phyloP scores from a whole-genome alignment of 768 basidiomycete species.

The Leucocoprinus birnbaumii region DNA sequence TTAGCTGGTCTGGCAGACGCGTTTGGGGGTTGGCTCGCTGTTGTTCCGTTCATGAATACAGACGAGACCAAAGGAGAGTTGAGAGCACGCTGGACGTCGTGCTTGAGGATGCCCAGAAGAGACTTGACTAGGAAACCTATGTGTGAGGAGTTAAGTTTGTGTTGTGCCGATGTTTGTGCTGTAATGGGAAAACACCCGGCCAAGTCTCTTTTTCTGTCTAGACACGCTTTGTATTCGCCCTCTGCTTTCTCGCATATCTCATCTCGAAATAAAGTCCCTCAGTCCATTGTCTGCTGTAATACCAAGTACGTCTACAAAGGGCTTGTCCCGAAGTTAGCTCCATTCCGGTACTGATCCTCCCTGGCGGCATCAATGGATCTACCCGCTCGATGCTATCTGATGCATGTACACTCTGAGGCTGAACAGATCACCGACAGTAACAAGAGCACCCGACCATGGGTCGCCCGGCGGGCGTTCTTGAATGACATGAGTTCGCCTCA shows the following conservation, averaged over 20 bases:
- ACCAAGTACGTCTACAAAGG: background rate
- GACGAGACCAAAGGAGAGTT: constrained; percentile 7
- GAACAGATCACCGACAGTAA: too few relatives aligned
- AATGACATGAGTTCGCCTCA: background rate
- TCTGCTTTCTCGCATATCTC: background rate
- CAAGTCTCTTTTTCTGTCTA: background rate
- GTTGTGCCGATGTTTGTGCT: constrained; percentile 7
- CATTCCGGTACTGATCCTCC: constrained; percentile 6
- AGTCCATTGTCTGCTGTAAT: background rate
- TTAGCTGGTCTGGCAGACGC: constrained; percentile 40
- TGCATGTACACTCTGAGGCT: too few relatives aligned
- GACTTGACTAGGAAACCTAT: background rate
- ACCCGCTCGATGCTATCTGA: too few relatives aligned
- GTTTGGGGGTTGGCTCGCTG: constrained; percentile 23
- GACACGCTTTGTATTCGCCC: background rate
- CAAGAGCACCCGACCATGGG: too few relatives aligned
- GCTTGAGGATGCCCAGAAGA: constrained; percentile 3
- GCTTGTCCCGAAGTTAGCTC: background rate
- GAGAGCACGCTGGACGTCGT: constrained; percentile 8
- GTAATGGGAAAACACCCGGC: background rate
- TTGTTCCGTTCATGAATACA: constrained; percentile 47
- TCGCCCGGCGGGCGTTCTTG: too few relatives aligned
- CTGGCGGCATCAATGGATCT: background rate
- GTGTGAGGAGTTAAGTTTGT: background rate
- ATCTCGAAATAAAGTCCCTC: background rate